phyloP scores from a whole-genome alignment of 2,329 filamentous ascomycete genomes.

The Aureobasidium sp. region DNA sequence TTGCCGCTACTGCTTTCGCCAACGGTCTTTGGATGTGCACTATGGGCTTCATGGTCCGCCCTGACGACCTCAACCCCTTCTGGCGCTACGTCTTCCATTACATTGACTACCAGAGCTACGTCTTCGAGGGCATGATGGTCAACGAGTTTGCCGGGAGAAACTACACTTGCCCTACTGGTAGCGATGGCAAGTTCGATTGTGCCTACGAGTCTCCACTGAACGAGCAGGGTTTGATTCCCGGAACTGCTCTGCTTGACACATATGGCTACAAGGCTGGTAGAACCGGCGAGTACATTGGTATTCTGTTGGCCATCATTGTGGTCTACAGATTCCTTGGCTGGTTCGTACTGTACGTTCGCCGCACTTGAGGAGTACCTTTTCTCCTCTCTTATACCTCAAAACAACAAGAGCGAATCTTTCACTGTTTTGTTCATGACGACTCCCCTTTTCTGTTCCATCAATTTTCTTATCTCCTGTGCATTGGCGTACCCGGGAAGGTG shows the following conservation, averaged over 20 bases:
- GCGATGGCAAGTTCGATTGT: slow-evolving; percentile 58
- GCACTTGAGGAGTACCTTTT: slow-evolving; percentile 17
- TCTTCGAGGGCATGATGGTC: slow-evolving; percentile 90
- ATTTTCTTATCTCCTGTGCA: background rate
- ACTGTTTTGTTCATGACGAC: slow-evolving; percentile 3
- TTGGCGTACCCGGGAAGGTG: background rate
- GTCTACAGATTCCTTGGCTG: slow-evolving; percentile 66
- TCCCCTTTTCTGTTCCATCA: background rate
- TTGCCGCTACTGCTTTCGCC: slow-evolving; percentile 74
- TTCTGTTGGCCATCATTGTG: slow-evolving; percentile 67
- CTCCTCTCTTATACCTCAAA: too few species aligned
- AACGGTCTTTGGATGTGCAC: slow-evolving; percentile 90
- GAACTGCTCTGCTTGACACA: slow-evolving; percentile 59
- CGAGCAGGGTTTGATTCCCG: slow-evolving; percentile 61
- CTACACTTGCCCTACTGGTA: slow-evolving; percentile 56
- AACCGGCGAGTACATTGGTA: slow-evolving; percentile 65
- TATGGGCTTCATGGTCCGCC: slow-evolving; percentile 71
- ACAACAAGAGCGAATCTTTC: background rate
- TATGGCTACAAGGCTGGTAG: slow-evolving; percentile 63
- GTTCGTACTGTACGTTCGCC: slow-evolving; percentile 47
- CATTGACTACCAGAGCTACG: slow-evolving; percentile 79
- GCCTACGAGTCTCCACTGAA: slow-evolving; percentile 62
- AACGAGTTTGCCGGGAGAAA: slow-evolving; percentile 67
- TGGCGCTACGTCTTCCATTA: slow-evolving; percentile 86
- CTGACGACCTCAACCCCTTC: slow-evolving; percentile 68